A percentile compares a stretch with the other conserved stretches of the same genome.
phyloP scores from a whole-genome alignment of 208 protist species.

The Trypanosomatidae sp. region DNA sequence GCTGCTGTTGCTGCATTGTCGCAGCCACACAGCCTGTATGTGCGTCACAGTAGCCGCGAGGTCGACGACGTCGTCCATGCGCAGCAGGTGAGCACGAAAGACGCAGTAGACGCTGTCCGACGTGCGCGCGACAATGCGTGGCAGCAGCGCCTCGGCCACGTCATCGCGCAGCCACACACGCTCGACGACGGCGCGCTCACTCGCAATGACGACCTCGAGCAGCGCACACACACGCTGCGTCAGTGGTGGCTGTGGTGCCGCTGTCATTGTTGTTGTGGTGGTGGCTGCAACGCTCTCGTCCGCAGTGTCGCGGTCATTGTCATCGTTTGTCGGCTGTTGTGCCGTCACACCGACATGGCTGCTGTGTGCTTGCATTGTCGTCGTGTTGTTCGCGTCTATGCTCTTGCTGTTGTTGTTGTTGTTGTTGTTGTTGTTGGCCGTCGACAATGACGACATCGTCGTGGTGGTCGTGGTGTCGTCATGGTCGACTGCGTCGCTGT shows the following conservation, averaged over 20 bases:
- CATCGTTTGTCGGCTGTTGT: no score
- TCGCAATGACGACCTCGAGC: constrained; percentile 33
- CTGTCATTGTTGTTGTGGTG: no score
- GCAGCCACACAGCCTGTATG: constrained; percentile 38
- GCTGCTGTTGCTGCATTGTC: constrained; percentile 6
- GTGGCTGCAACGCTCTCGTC: no score
- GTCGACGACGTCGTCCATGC: constrained; percentile 60
- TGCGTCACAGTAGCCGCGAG: constrained; percentile 47
- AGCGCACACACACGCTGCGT: constrained; percentile 31
- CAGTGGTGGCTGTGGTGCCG: constrained; percentile 38
- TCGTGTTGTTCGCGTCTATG: no score
- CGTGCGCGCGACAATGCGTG: constrained; percentile 36
- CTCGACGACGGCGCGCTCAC: constrained; percentile 41
- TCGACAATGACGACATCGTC: no score
- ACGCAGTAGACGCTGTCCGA: constrained; percentile 63
- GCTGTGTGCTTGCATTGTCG: no score
- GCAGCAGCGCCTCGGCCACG: constrained; percentile 27
- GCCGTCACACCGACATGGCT: no score
- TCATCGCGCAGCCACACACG: constrained; percentile 71
- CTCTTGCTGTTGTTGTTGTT: no score
- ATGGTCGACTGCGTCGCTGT: no score
- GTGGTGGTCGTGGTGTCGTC: no score
- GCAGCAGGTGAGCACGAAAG: constrained; percentile 68
- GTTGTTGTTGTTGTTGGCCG: no score
- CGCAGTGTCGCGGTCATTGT: no score